Base-by-base conservation (phyloP, 2,329 filamentous ascomycete species). In the Pseudomassariella vexata region DNA sequence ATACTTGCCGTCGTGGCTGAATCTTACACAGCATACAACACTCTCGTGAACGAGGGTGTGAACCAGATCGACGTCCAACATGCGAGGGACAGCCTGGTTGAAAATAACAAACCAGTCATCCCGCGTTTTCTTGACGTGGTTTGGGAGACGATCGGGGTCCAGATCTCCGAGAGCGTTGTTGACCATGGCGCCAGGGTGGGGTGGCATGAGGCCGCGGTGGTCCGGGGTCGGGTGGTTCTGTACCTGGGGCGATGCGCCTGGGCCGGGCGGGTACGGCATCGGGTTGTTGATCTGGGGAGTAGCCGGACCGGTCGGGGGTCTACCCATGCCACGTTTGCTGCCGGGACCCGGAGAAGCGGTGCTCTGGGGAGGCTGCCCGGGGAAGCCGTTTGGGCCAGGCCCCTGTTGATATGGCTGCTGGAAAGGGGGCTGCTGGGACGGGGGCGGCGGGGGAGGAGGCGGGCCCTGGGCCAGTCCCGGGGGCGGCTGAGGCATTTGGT, bases 31-130 rank as follows among this genome's bases (percentile, higher is more conserved):
- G 72, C 92, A 98, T 1, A 98, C 92, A 4, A 98, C 92, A 49
- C 90, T 96, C 55, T 95, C 86, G 53, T 98, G 92, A 39, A 79
- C 77, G 32, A 98, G 73, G 35, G 88, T 95, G 63, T 96, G 92
- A 28, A 95, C 82, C 23, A 98, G 73, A 44, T 95, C 88, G 33
- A 98, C 88, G 54, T 98, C 92, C 31, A 98, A 69, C 31, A 88
- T 79, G 37, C 92, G 86, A 41, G 85, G 86, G 22, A 95, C 84
- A 36, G 82, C 77, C 26, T 90, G 88, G 62, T 98, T 95, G 73
- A 95, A 98, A 44, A 96, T 85, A 26, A 86, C 90, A 56, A 94
- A 94, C 92, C 92, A 98, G 56, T 96, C 92, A 26, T 76, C 68
- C 19, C 86, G 85, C 36, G 87, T 84, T 56, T 90, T 89, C 73